Percentiles rank a stretch among this genome's conserved stretches.
phyloP scores from a whole-genome alignment of 192 early-diverging fungal species.

The Coemansia sp. region DNA sequence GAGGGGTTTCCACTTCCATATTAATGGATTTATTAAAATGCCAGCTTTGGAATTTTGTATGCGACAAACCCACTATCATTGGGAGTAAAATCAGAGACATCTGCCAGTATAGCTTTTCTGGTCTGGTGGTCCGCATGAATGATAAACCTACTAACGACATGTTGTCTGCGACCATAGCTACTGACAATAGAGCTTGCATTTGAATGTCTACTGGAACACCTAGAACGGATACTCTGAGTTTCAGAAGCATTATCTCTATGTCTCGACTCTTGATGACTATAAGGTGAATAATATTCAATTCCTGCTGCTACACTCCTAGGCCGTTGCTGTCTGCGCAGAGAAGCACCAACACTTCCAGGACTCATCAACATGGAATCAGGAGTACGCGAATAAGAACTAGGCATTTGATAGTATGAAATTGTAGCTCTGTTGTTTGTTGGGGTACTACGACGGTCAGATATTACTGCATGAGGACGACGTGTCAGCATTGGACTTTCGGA shows the following conservation, averaged over 20 bases:
- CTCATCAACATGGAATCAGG: background rate
- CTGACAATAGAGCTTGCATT: slow-evolving; percentile 36
- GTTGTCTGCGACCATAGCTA: slow-evolving; percentile 27
- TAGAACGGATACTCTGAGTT: slow-evolving; percentile 39
- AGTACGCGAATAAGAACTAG: slow-evolving; percentile 2
- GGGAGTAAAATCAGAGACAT: slow-evolving; percentile 49
- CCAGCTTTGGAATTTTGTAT: slow-evolving; percentile 52
- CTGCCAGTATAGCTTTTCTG: slow-evolving; percentile 17
- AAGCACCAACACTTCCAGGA: slow-evolving; percentile 1
- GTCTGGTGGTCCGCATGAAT: slow-evolving; percentile 35
- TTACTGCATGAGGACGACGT: slow-evolving; percentile 7
- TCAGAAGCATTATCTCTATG: slow-evolving; percentile 18
- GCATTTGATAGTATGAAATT: background rate
- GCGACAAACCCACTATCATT: slow-evolving; percentile 51
- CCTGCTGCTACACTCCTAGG: slow-evolving; percentile 9
- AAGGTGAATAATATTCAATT: slow-evolving; percentile 10
- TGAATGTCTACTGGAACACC: slow-evolving; percentile 39
- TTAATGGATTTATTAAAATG: slow-evolving; percentile 1
- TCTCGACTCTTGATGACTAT: slow-evolving; percentile 3
- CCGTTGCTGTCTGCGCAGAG: slow-evolving; percentile 4
- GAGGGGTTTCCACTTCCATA: background rate
- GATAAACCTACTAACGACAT: slow-evolving; percentile 33
- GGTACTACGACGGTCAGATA: background rate
- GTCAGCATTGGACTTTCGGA: background rate
- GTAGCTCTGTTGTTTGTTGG: background rate